Evolutionary conservation across 2,329 filamentous ascomycete genomes (phyloP).

Genomic region (Arthrobotrys sphaeroides): DNA sequence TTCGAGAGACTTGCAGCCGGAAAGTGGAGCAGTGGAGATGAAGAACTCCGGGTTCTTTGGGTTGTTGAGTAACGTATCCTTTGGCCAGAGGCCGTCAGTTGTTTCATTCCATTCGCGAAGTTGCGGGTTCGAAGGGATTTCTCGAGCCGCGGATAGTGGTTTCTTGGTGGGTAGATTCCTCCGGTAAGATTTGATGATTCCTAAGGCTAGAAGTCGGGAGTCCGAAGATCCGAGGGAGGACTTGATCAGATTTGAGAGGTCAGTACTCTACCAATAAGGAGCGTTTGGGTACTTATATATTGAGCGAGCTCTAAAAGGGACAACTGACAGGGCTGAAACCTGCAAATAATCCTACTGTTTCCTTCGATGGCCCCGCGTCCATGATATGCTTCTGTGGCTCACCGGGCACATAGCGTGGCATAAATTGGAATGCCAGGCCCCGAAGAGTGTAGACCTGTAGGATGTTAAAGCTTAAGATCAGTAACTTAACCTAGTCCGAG

Average conservation of each 20-base stretch:
- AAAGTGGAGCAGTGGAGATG: not conserved
- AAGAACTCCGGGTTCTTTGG: not conserved
- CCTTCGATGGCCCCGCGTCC: not conserved
- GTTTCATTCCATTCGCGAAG: not conserved
- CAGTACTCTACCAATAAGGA: too few relatives aligned
- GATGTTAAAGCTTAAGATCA: not conserved
- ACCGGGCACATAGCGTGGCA: not conserved
- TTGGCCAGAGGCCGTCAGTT: not conserved
- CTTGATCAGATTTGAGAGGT: not conserved
- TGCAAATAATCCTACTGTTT: slow-evolving; percentile 6
- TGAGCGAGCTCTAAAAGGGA: not conserved
- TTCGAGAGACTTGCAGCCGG: slow-evolving; percentile 6
- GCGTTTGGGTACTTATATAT: not conserved
- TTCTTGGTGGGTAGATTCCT: not conserved
- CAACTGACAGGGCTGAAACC: slow-evolving; percentile 10
- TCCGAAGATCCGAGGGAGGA: not conserved
- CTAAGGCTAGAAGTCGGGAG: not conserved
- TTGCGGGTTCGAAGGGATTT: not conserved
- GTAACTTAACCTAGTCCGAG: too few relatives aligned
- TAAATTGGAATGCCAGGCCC: slow-evolving; percentile 7
- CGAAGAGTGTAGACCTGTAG: not conserved
- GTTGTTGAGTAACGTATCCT: not conserved
- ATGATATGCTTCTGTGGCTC: not conserved
- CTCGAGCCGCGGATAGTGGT: not conserved
- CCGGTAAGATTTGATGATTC: not conserved